Evolutionary conservation across 2,329 filamentous ascomycete genomes (phyloP).

Genomic region (Trichoderma gracile): DNA sequence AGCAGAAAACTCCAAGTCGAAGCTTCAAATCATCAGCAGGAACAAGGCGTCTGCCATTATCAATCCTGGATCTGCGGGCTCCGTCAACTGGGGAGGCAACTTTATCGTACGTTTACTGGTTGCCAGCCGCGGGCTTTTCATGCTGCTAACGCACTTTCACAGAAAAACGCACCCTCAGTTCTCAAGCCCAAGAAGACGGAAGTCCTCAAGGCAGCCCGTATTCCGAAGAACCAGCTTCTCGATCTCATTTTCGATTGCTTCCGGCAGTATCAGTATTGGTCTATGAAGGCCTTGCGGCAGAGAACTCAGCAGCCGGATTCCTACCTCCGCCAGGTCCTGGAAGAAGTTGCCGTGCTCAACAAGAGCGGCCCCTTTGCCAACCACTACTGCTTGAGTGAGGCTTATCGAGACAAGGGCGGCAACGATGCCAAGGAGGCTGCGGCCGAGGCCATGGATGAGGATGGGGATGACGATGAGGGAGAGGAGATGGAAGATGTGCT

Average conservation of each 20-base stretch:
- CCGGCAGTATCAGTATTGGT: slow-evolving; percentile 86
- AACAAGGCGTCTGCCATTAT: slow-evolving; percentile 54
- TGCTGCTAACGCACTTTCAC: slow-evolving; percentile 12
- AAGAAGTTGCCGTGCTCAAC: slow-evolving; percentile 79
- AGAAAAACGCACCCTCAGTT: slow-evolving; percentile 56
- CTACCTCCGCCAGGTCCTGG: slow-evolving; percentile 84
- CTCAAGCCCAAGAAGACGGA: slow-evolving; percentile 64
- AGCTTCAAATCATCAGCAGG: slow-evolving; percentile 52
- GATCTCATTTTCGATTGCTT: slow-evolving; percentile 84
- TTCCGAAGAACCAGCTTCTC: slow-evolving; percentile 83
- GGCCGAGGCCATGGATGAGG: slow-evolving; percentile 60
- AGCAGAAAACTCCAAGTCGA: slow-evolving; percentile 52
- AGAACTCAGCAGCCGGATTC: slow-evolving; percentile 83
- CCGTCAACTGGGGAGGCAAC: slow-evolving; percentile 43
- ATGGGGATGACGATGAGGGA: slow-evolving; percentile 66
- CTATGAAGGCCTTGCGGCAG: slow-evolving; percentile 81
- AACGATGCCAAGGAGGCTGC: slow-evolving; percentile 54
- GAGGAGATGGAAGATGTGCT: slow-evolving; percentile 81
- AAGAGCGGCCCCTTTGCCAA: slow-evolving; percentile 83
- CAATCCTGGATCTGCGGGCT: slow-evolving; percentile 52
- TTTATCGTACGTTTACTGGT: slow-evolving; percentile 57
- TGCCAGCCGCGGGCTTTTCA: neutral
- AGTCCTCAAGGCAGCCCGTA: slow-evolving; percentile 80
- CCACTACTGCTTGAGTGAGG: slow-evolving; percentile 77
- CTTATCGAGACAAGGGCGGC: slow-evolving; percentile 43